Conservation (phyloP, 2,329 filamentous ascomycete genomes). For the Apiospora pterosperma region DNA sequence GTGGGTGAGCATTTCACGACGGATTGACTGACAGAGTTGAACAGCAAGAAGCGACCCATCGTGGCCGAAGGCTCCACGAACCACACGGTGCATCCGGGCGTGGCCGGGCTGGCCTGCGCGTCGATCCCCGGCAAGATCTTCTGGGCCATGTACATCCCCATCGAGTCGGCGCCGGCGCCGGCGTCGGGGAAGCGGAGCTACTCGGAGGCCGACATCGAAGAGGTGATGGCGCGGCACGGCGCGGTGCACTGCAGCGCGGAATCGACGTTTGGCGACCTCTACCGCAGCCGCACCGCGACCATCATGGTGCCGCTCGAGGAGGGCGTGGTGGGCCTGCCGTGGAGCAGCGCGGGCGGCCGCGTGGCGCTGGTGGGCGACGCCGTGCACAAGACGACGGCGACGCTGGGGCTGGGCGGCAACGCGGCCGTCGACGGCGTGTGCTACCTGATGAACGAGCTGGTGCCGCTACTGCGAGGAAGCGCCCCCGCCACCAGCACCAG, state of each 20-base stretch:
- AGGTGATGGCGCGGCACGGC: slow-evolving; percentile 10
- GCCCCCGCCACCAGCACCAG: no score
- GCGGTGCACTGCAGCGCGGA: slow-evolving; percentile 12
- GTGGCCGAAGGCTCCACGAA: not conserved
- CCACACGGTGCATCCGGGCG: not conserved
- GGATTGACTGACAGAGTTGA: not conserved
- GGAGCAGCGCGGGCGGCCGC: slow-evolving; percentile 13
- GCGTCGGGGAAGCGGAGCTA: slow-evolving; percentile 3
- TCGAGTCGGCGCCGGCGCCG: not conserved
- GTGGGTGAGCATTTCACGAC: not conserved
- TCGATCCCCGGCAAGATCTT: not conserved
- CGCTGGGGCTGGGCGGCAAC: slow-evolving; percentile 15
- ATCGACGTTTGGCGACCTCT: slow-evolving; percentile 19
- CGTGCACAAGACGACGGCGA: slow-evolving; percentile 17
- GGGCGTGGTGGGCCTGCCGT: slow-evolving; percentile 11
- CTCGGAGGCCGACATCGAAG: slow-evolving; percentile 10
- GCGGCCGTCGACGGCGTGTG: slow-evolving; percentile 13
- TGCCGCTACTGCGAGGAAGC: slow-evolving; percentile 15
- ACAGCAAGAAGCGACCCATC: not conserved
- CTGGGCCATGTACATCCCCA: not conserved
- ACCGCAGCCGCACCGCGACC: slow-evolving; percentile 9
- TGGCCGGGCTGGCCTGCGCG: not conserved
- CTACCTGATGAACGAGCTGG: slow-evolving; percentile 14
- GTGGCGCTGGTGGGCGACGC: slow-evolving; percentile 14
- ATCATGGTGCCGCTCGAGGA: slow-evolving; percentile 16